These are phyloP conservation scores for Verticillium zaregamsianum DNA, from an alignment of 2,329 filamentous ascomycete genomes.

Conservation along the genomic window DNA sequence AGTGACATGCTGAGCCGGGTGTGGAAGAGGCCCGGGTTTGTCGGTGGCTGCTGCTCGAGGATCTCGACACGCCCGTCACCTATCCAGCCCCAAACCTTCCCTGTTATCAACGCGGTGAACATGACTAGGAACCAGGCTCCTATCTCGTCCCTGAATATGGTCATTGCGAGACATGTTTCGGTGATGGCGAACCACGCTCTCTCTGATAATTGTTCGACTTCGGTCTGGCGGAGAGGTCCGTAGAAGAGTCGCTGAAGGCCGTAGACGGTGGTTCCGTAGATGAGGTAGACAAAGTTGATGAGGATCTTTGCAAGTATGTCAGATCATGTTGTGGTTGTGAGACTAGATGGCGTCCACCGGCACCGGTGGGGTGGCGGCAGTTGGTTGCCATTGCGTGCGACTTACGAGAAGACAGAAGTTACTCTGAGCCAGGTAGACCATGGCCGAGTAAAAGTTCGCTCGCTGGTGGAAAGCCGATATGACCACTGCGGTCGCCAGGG, in stretches of 20 bases:
- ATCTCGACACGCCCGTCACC: slow-evolving; percentile 91
- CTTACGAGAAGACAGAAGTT: slow-evolving; percentile 89
- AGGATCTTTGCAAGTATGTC: slow-evolving; percentile 53
- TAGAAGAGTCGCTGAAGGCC: slow-evolving; percentile 87
- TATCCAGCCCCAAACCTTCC: slow-evolving; percentile 99
- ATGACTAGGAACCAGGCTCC: slow-evolving; percentile 94
- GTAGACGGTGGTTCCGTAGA: slow-evolving; percentile 78
- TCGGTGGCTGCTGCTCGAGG: slow-evolving; percentile 89
- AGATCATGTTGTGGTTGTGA: background rate
- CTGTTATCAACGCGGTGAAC: slow-evolving; percentile 88
- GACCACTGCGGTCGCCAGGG: slow-evolving; percentile 78
- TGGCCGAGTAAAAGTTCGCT: slow-evolving; percentile 97
- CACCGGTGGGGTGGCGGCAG: background rate
- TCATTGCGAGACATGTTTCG: slow-evolving; percentile 96
- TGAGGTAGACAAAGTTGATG: slow-evolving; percentile 81
- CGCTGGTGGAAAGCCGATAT: slow-evolving; percentile 90
- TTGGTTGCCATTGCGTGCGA: slow-evolving; percentile 5
- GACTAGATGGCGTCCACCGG: background rate
- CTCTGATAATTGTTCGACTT: slow-evolving; percentile 95
- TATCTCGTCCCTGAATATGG: slow-evolving; percentile 92
- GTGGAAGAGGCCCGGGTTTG: slow-evolving; percentile 86
- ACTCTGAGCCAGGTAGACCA: slow-evolving; percentile 93
- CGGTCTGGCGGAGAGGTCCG: slow-evolving; percentile 83
- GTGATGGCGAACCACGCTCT: slow-evolving; percentile 98
- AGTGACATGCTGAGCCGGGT: slow-evolving; percentile 75